A percentile compares a stretch with the other conserved stretches of the same genome.
Evolutionary conservation across 73 alveolate genomes (phyloP).

Genomic region (Paramecium primaurelia): DNA sequence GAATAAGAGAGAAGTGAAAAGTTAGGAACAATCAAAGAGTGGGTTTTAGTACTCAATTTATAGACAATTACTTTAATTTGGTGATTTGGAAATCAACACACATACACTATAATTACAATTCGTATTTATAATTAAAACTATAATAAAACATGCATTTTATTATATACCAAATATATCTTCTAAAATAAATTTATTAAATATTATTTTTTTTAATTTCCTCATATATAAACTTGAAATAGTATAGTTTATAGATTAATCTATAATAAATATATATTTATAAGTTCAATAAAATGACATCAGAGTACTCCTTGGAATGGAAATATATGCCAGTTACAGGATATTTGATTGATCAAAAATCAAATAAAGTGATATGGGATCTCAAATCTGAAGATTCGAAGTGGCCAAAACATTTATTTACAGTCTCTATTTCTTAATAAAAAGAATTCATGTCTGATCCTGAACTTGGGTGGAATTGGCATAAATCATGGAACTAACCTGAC

Average conservation of each 20-base stretch:
- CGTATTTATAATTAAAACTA: neutral
- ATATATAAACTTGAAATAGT: neutral
- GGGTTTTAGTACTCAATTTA: neutral
- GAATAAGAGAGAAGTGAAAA: neutral
- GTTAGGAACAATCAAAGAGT: neutral
- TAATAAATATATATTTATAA: no score
- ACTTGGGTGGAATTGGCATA: conserved; percentile 66
- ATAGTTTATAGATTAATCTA: neutral
- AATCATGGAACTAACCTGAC: conserved; percentile 70
- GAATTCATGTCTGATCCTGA: conserved; percentile 29
- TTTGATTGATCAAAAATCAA: neutral
- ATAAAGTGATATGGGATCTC: neutral
- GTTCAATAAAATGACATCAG: neutral
- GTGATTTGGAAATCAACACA: neutral
- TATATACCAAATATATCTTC: neutral
- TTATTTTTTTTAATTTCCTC: neutral
- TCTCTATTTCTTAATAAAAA: neutral
- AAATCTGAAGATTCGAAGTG: neutral
- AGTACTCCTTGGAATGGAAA: neutral
- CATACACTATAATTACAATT: neutral
- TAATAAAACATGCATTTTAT: neutral
- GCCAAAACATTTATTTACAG: neutral
- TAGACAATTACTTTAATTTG: neutral
- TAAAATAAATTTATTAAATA: neutral
- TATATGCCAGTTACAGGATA: neutral